Percentiles rank a stretch among this genome's conserved stretches.
These are phyloP conservation scores for Vitis amurensis DNA, from an alignment of 164 flowering plant species.

Conservation along the genomic window DNA sequence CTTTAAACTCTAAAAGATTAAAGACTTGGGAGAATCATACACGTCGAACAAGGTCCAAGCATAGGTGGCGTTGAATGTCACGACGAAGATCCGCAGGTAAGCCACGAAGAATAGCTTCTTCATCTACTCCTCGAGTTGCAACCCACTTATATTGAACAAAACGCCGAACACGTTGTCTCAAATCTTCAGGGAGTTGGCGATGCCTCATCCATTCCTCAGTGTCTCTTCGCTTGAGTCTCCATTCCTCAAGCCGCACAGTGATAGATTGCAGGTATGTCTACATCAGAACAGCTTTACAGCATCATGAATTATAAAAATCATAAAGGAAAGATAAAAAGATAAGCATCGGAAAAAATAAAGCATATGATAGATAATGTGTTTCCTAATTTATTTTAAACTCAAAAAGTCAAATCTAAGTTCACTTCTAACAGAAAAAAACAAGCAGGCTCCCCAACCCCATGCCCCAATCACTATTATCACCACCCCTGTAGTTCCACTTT, in stretches of 20 bases:
- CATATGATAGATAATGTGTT: background rate
- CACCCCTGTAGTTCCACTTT: no score
- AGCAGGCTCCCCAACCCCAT: no score
- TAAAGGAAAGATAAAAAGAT: background rate
- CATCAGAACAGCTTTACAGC: conserved; percentile 3
- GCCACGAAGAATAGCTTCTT: conserved; percentile 64
- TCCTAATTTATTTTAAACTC: background rate
- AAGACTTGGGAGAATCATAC: conserved; percentile 40
- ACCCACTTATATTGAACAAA: conserved; percentile 95
- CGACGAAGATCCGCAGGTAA: conserved; percentile 90
- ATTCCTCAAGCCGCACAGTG: conserved; percentile 88
- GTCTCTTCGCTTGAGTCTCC: conserved; percentile 90
- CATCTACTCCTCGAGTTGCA: conserved; percentile 92
- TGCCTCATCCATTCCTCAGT: conserved; percentile 99
- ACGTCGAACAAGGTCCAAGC: conserved; percentile 92
- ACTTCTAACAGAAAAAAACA: no score
- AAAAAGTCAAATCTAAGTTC: no score
- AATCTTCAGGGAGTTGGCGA: conserved; percentile 85
- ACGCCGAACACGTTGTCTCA: conserved; percentile 69
- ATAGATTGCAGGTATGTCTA: conserved; percentile 94
- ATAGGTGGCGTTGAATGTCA: conserved; percentile 88
- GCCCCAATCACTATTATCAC: no score
- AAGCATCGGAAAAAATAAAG: background rate
- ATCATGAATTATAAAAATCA: no score
- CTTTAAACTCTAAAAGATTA: background rate